Percentiles rank a stretch among this genome's conserved stretches.
Conservation (phyloP, 495 filamentous ascomycete species). For the Aspergillus ostianus region DNA sequence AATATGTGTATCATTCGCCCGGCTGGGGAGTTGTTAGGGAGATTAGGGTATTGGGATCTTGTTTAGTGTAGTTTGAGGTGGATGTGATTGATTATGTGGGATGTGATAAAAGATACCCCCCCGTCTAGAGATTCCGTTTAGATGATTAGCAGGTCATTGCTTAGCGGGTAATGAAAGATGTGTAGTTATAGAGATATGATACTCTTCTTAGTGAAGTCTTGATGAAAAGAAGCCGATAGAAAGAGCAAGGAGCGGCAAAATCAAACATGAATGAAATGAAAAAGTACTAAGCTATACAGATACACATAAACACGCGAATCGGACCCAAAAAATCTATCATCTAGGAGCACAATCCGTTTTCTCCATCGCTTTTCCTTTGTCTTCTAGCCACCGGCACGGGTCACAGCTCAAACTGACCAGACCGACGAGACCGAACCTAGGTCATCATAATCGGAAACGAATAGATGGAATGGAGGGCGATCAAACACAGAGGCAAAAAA, state of each 20-base stretch:
- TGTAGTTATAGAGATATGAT: not conserved
- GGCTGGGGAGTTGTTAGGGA: conserved; percentile 70
- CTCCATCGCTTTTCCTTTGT: not conserved
- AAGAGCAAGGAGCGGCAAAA: too few relatives aligned
- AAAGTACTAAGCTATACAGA: conserved; percentile 19
- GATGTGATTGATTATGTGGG: not conserved
- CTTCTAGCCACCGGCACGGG: too few relatives aligned
- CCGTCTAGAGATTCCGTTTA: not conserved
- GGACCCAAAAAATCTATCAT: conserved; percentile 3
- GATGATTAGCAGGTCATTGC: not conserved
- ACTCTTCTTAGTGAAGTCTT: too few relatives aligned
- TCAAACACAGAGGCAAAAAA: not conserved
- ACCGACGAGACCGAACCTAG: too few relatives aligned
- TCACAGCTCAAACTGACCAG: too few relatives aligned
- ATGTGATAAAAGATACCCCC: conserved; percentile 1
- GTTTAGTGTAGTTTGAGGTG: conserved; percentile 42
- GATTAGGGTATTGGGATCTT: conserved; percentile 78
- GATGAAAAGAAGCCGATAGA: too few relatives aligned
- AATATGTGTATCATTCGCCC: conserved; percentile 77
- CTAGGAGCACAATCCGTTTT: not conserved
- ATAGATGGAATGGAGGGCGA: too few relatives aligned
- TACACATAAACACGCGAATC: conserved; percentile 8
- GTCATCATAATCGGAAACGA: too few relatives aligned
- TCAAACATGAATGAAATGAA: conserved; percentile 2
- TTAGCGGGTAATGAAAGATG: not conserved